Base-by-base conservation (phyloP, 2,329 filamentous ascomycete species). In the Neopestalotiopsis clavispora region DNA sequence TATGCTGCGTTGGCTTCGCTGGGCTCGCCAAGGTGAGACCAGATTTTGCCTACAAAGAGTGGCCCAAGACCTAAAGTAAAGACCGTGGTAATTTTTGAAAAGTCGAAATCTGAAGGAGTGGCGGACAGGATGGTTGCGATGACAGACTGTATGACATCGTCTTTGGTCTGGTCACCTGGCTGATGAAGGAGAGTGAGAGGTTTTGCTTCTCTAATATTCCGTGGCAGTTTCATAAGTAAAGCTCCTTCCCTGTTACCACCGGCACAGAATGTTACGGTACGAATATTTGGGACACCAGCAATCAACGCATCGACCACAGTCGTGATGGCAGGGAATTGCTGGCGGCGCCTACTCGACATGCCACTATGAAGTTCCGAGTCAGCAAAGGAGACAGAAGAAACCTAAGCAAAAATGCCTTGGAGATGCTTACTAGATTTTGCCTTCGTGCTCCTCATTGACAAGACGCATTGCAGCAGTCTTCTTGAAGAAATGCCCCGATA, bases 171-270 rank as follows among this genome's bases (percentile, higher is more conserved):
- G 17, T 70, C 70, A 58, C 60, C 68, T 23, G 70, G 66, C 68
- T 70, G 70, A 57, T 72, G 70, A 28, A 84, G 72, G 5, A 85
- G 77, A 7, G 79, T 74, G 1, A 97, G 81, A 0, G 94, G 94
- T 73, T 91, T 85, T 72, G 88, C 85, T 64, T 89, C 87, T 67
- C 92, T 88, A 17, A 92, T 79, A 0, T 84, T 77, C 0, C 79
- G 73, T 0, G 89, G 84, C 12, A 97, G 85, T 70, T 86, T 90
- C 80, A 92, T 89, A 81, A 94, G 94, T 52, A 97, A 82, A 58
- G 90, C 90, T 0, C 95, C 95, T 80, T 97, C 94, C 56, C 94
- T 86, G 70, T 97, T 95, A 7, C 94, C 95, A 23, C 95, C 94
- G 74, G 94, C 91, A 77, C 94, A 97, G 80, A 97, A 98, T 0